Base-by-base conservation (phyloP, 2,329 filamentous ascomycete species). In the Aspergillus pseudonomiae region DNA sequence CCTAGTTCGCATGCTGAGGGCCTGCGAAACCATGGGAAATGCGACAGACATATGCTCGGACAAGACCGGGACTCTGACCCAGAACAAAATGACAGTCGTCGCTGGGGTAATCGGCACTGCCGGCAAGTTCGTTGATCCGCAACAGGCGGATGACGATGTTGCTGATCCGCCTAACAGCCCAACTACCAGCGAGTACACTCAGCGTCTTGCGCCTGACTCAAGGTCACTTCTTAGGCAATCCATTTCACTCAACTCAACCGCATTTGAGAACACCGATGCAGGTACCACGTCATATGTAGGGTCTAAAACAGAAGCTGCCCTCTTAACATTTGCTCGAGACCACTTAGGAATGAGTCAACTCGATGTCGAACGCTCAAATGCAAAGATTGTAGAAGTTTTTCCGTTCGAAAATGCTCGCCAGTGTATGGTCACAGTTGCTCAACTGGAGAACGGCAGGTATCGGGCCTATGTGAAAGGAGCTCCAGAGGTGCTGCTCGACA, bases 341-440 rank as follows among this genome's bases (percentile, higher is more conserved):
- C 81, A 88, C 68, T 81, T 91, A 6, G 86, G 81, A 19, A 89
- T 91, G 84, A 67, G 68, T 21, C 83, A 84, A 0, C 82, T 91
- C 16, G 82, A 80, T 50, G 84, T 88, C 70, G 82, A 88, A 68
- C 85, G 88, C 14, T 74, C 78, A 9, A 82, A 85, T 57, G 86
- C 84, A 64, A 79, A 78, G 28, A 81, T 85, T 19, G 74, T 89
- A 41, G 88, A 91, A 69, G 80, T 90, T 34, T 85, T 91, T 63
- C 89, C 89, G 1, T 91, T 91, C 67, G 89, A 91, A 71, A 91
- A 89, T 43, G 84, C 84, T 19, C 85, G 88, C 66, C 91, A 91
- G 74, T 90, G 88, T 60, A 78, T 78, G 76, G 75, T 74, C 9
- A 68, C 72, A 19, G 74, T 77, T 4, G 67, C 76, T 59, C 66